Percentiles rank a stretch among this genome's conserved stretches.
These are phyloP conservation scores for Chalciporus sp. DNA, from an alignment of 1,284 basidiomycete species.

Conservation along the genomic window DNA sequence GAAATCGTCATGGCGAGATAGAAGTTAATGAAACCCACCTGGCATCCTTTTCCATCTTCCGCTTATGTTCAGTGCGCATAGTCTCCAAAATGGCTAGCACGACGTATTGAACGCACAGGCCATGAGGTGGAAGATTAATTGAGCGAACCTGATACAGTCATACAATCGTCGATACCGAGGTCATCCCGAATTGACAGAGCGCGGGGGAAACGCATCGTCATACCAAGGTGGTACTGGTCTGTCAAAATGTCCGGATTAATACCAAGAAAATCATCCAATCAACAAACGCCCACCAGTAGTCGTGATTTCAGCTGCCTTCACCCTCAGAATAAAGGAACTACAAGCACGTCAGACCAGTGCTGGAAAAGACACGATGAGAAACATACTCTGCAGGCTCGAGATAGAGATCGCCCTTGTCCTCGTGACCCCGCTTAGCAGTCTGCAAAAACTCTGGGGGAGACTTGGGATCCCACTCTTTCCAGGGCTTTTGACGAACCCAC, in stretches of 20 bases:
- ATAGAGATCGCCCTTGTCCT: slow-evolving; percentile 83
- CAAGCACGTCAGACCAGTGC: slow-evolving; percentile 3
- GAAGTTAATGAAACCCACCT: slow-evolving; percentile 40
- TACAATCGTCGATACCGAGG: slow-evolving; percentile 65
- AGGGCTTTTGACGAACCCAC: slow-evolving; percentile 75
- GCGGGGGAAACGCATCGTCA: slow-evolving; percentile 87
- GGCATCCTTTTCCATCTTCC: slow-evolving; percentile 64
- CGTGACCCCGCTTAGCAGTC: slow-evolving; percentile 57
- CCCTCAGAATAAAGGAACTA: slow-evolving; percentile 85
- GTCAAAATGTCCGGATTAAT: neutral
- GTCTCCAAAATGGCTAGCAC: slow-evolving; percentile 53
- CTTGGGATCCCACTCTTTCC: slow-evolving; percentile 73
- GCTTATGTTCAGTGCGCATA: slow-evolving; percentile 63
- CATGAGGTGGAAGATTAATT: neutral
- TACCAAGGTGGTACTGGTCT: slow-evolving; percentile 76
- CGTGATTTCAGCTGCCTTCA: slow-evolving; percentile 90
- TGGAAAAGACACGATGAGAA: neutral
- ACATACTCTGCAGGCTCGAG: slow-evolving; percentile 77
- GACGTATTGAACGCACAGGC: slow-evolving; percentile 1
- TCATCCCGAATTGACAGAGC: slow-evolving; percentile 81
- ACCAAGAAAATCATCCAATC: neutral
- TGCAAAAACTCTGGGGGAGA: slow-evolving; percentile 63
- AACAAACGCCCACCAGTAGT: slow-evolving; percentile 53
- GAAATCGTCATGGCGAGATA: neutral
- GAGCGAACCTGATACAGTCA: slow-evolving; percentile 61